Evolutionary conservation across 805 yeast species (phyloP).

Genomic region (Lipomyces anomalus): DNA sequence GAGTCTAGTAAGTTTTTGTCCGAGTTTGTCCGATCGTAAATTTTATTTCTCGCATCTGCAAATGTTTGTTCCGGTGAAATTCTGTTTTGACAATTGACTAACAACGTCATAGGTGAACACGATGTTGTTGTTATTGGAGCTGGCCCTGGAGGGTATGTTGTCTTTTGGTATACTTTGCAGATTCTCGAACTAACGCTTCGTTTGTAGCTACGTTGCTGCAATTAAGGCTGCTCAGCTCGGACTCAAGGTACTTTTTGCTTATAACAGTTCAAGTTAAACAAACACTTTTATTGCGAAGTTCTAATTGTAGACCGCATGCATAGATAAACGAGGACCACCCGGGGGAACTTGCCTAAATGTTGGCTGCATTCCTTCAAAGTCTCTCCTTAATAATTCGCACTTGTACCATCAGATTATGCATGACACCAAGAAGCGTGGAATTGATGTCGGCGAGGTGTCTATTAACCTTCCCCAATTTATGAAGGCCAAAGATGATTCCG

Average conservation of each 20-base stretch:
- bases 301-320: slow-evolving; percentile 67
- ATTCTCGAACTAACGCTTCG: not conserved
- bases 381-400: slow-evolving; percentile 90
- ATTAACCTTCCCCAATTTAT: slow-evolving; percentile 75
- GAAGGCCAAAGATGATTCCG: slow-evolving; percentile 89
- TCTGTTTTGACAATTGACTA: no score
- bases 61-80: no score
- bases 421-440: slow-evolving; percentile 85
- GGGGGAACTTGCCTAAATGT: slow-evolving; percentile 99
- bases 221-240: slow-evolving; percentile 98
- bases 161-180: not conserved
- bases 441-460: slow-evolving; percentile 62
- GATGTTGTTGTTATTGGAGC: slow-evolving; percentile 96
- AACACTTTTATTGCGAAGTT: not conserved
- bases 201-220: slow-evolving; percentile 65
- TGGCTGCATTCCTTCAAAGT: slow-evolving; percentile 98
- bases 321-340: slow-evolving; percentile 90
- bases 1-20: no score
- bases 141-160: slow-evolving; percentile 93
- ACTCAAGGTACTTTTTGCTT: slow-evolving; percentile 39
- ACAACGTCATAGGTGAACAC: slow-evolving; percentile 49
- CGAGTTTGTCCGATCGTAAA: no score
- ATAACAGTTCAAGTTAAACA: not conserved
- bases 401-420: slow-evolving; percentile 80
- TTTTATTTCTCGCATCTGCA: no score